Base-by-base conservation (phyloP, 129 eudicot species). In the Dittrichia graveolens region DNA sequence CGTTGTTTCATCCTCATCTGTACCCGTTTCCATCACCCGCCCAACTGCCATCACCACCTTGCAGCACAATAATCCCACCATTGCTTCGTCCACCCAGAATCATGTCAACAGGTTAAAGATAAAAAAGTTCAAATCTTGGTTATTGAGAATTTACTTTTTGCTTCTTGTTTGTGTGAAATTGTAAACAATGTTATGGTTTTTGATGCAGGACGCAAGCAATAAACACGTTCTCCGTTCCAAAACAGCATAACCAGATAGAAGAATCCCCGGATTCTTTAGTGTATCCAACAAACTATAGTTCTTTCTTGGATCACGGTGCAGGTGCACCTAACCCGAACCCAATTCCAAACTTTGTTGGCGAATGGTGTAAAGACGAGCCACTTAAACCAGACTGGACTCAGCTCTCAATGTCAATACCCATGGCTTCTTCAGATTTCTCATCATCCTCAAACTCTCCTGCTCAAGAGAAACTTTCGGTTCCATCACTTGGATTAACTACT, bases 391-490 rank as follows among this genome's bases (percentile, higher is more conserved):
- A 94, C 80, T 87, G 95, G 97, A 88, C 98, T 77, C 96, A 82
- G 19, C 95, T 94, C 46, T 87, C 98, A 43, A 94, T 94, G 92
- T 94, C 97, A 8, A 90, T 87, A 65, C 96, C 98, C 5, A 78
- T 87, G 88, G 75, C 86, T 11, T 43, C 87, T 62, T 84, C 86
- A 4, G 92, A 83, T 41, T 86, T 91, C 57, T 77, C 89, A 3
- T 85, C 88, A 0, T 78, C 96, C 52, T 72, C 92, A 47, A 80
- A 76, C 67, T 85, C 96, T 8, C 87, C 91, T 4, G 61, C 63
- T 52, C 89, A 83, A 60, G 87, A 92, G 67, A 90, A 84, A 47
- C 80, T 84, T 14, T 16, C 83, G 0, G 65, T 69, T 38, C 73
- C 92, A 40, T 82, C 91, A 19, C 79, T 84, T 5, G 75, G 84